Conservation (phyloP, 2,329 filamentous ascomycete genomes). For the Claviceps sp. region DNA sequence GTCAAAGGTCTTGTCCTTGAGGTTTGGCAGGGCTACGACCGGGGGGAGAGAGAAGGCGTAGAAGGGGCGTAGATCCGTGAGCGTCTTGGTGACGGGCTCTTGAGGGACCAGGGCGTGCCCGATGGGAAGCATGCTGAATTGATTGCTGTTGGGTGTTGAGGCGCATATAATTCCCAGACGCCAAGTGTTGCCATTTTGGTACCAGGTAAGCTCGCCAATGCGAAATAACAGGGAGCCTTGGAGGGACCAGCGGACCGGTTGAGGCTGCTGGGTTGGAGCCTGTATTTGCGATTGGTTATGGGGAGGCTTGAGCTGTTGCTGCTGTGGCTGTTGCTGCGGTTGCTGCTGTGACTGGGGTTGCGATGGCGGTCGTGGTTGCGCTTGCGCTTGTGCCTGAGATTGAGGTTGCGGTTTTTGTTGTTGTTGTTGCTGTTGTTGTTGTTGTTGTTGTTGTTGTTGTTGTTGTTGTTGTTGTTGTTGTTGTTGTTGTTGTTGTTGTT, state of each 20-base stretch:
- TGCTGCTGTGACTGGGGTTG: slow-evolving; percentile 8
- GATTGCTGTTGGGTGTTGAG: slow-evolving; percentile 13
- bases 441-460: too few species aligned
- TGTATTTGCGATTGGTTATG: slow-evolving; percentile 1
- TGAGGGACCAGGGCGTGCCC: slow-evolving; percentile 25
- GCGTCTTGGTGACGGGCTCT: slow-evolving; percentile 24
- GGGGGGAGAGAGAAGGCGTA: slow-evolving; percentile 37
- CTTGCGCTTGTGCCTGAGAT: slow-evolving; percentile 10
- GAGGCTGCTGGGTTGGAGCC: slow-evolving; percentile 3
- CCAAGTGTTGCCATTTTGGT: slow-evolving; percentile 32
- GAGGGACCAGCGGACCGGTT: slow-evolving; percentile 17
- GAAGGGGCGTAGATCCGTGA: slow-evolving; percentile 34
- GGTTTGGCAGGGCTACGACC: slow-evolving; percentile 21
- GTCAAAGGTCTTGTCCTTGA: slow-evolving; percentile 27
- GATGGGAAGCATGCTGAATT: slow-evolving; percentile 27
- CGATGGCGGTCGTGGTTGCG: slow-evolving; percentile 1
- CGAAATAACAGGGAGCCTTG: slow-evolving; percentile 28
- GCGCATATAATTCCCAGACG: slow-evolving; percentile 31
- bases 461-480: slow-evolving; percentile 6
- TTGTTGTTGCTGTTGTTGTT: slow-evolving; percentile 1
- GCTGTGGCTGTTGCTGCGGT: slow-evolving; percentile 5
- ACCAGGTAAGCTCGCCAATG: slow-evolving; percentile 38
- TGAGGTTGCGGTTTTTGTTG: slow-evolving; percentile 7
- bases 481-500: not conserved
- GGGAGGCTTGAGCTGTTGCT: slow-evolving; percentile 4